Evolutionary conservation across 176 grass and related monocot species (phyloP).

Genomic region (Typha latifolia): DNA sequence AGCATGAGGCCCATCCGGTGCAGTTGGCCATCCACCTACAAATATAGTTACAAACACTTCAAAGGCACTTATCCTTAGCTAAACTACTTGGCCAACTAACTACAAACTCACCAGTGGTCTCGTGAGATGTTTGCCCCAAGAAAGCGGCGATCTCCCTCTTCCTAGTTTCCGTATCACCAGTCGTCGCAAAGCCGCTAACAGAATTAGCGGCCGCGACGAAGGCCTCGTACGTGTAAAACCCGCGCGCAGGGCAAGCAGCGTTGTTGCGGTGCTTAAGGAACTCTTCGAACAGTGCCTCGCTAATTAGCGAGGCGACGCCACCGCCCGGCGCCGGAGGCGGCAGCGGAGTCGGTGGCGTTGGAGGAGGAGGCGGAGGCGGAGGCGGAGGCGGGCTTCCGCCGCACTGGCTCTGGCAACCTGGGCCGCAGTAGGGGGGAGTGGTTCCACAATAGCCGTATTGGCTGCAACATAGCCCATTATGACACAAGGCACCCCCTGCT

Average conservation of each 20-base stretch:
- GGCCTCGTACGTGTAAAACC: conserved; percentile 26
- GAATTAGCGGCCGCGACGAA: conserved; percentile 26
- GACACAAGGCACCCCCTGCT: conserved; percentile 9
- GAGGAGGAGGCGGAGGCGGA: no score
- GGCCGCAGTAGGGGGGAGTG: conserved; percentile 16
- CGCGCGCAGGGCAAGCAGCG: background rate
- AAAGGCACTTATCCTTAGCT: no score
- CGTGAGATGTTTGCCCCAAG: background rate
- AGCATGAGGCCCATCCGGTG: conserved; percentile 26
- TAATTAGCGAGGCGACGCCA: conserved; percentile 10
- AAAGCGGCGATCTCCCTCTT: background rate
- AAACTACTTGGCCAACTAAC: background rate
- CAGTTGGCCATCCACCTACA: conserved; percentile 25
- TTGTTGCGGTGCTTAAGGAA: conserved; percentile 23
- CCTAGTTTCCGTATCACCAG: background rate
- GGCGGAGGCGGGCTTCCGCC: background rate
- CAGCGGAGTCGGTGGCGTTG: no score
- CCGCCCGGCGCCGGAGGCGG: no score
- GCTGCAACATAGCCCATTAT: conserved; percentile 32
- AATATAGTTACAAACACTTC: no score
- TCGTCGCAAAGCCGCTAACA: conserved; percentile 13
- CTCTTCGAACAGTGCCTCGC: conserved; percentile 16
- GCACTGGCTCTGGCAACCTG: conserved; percentile 33
- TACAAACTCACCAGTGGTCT: background rate
- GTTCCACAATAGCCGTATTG: conserved; percentile 28